phyloP scores from a whole-genome alignment of 2,329 filamentous ascomycete species.

The Sclerotinia borealis region DNA sequence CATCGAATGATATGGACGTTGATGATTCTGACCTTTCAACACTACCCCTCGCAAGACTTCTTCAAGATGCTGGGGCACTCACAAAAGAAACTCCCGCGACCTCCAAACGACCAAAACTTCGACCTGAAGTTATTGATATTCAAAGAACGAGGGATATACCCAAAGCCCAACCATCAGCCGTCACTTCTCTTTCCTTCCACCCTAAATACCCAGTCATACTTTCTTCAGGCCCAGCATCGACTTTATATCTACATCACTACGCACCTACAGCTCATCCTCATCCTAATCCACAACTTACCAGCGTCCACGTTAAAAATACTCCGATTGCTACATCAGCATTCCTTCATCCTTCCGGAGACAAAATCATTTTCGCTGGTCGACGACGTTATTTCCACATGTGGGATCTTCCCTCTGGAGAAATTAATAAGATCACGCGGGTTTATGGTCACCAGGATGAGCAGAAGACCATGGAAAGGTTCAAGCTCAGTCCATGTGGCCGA shows the following conservation, averaged over 20 bases:
- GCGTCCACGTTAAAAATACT: slow-evolving; percentile 76
- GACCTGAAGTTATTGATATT: slow-evolving; percentile 84
- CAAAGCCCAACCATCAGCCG: slow-evolving; percentile 68
- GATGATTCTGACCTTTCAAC: slow-evolving; percentile 57
- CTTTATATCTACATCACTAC: slow-evolving; percentile 85
- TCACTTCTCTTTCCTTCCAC: slow-evolving; percentile 84
- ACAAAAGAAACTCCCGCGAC: slow-evolving; percentile 41
- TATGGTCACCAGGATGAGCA: slow-evolving; percentile 76
- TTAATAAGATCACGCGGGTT: slow-evolving; percentile 76
- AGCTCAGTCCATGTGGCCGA: slow-evolving; percentile 75
- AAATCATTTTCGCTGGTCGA: slow-evolving; percentile 82
- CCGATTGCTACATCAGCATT: slow-evolving; percentile 84
- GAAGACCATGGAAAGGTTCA: slow-evolving; percentile 85
- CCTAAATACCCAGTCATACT: slow-evolving; percentile 81
- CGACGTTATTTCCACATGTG: slow-evolving; percentile 91
- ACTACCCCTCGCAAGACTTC: slow-evolving; percentile 71
- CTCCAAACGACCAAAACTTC: slow-evolving; percentile 62
- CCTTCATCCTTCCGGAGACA: slow-evolving; percentile 62
- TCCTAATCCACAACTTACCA: slow-evolving; percentile 85
- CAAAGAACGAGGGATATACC: slow-evolving; percentile 83
- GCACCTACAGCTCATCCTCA: slow-evolving; percentile 66
- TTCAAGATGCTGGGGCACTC: slow-evolving; percentile 68
- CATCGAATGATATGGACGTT: slow-evolving; percentile 43
- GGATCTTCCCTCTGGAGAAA: slow-evolving; percentile 74
- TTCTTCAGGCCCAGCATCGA: slow-evolving; percentile 79